Conservation (phyloP, 2,329 filamentous ascomycete species). For the Sporothrix globosa region DNA sequence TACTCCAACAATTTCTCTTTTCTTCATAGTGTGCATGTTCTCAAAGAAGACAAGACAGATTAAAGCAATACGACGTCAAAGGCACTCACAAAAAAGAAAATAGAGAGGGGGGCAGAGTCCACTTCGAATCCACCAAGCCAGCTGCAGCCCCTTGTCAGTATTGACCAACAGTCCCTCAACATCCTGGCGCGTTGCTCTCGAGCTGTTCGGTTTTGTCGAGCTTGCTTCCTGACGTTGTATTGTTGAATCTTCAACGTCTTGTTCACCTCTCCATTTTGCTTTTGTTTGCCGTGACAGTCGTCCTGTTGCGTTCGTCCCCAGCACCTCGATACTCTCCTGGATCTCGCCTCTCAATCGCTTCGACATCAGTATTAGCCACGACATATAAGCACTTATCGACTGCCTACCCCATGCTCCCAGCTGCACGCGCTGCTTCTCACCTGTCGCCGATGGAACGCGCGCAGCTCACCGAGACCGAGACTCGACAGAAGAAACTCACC, state of each 20-base stretch:
- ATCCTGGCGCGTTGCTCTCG: conserved; percentile 14
- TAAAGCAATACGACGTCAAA: neutral
- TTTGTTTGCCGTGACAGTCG: neutral
- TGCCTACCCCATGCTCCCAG: neutral
- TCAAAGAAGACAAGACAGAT: neutral
- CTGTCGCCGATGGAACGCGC: conserved; percentile 12
- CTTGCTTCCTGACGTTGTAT: conserved; percentile 14
- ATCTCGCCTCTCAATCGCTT: neutral
- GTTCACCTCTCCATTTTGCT: conserved; percentile 18
- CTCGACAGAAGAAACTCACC: neutral
- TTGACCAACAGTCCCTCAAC: neutral
- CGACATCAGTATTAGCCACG: neutral
- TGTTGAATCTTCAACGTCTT: conserved; percentile 22
- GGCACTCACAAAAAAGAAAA: neutral
- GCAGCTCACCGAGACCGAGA: neutral
- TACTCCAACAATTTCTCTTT: neutral
- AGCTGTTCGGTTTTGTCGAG: conserved; percentile 23
- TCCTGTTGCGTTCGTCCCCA: neutral
- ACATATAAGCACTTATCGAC: conserved; percentile 2
- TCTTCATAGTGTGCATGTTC: neutral
- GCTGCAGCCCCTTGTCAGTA: conserved; percentile 7
- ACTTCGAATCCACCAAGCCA: conserved; percentile 16
- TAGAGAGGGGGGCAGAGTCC: conserved; percentile 13
- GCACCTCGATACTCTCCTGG: neutral
- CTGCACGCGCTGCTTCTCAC: conserved; percentile 8